Percentiles rank a stretch among this genome's conserved stretches.
Conservation (phyloP, 768 basidiomycete genomes). For the Rhizopogon sp. region DNA sequence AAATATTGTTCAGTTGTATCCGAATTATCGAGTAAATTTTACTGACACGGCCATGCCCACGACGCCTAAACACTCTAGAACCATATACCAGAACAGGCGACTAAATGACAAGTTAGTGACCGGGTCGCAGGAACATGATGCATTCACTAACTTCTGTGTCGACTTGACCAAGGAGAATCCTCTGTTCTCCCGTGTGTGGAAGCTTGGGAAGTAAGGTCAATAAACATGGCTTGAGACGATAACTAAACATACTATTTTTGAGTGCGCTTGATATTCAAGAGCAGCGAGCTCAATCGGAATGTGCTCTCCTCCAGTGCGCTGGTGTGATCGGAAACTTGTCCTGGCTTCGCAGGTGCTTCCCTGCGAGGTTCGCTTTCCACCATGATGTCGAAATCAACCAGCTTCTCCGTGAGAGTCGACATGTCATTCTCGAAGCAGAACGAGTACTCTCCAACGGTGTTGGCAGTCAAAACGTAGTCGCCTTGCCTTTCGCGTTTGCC, state of each 20-base stretch:
- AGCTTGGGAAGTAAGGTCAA: constrained; percentile 41
- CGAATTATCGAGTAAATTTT: background rate
- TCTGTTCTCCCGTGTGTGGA: constrained; percentile 90
- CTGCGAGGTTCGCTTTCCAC: constrained; percentile 94
- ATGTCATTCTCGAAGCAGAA: constrained; percentile 99
- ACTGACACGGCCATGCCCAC: constrained; percentile 87
- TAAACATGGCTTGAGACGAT: background rate
- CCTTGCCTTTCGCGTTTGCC: constrained; percentile 90
- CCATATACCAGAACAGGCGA: constrained; percentile 91
- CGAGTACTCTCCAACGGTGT: constrained; percentile 82
- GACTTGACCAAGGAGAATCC: constrained; percentile 92
- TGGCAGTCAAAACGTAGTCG: constrained; percentile 96
- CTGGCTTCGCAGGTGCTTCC: constrained; percentile 82
- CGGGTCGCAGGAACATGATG: background rate
- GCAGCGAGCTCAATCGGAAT: constrained; percentile 81
- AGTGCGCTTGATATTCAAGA: constrained; percentile 85
- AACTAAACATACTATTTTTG: constrained; percentile 81
- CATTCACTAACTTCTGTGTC: constrained; percentile 64
- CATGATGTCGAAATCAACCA: constrained; percentile 96
- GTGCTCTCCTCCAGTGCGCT: constrained; percentile 93
- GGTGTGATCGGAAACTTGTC: constrained; percentile 89
- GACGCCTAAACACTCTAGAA: constrained; percentile 73
- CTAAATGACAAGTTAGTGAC: constrained; percentile 30
- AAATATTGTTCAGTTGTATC: constrained; percentile 1
- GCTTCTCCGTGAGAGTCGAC: constrained; percentile 88